These are phyloP conservation scores for Talaromyces trachyspermus DNA, from an alignment of 495 filamentous ascomycete species.

Conservation along the genomic window DNA sequence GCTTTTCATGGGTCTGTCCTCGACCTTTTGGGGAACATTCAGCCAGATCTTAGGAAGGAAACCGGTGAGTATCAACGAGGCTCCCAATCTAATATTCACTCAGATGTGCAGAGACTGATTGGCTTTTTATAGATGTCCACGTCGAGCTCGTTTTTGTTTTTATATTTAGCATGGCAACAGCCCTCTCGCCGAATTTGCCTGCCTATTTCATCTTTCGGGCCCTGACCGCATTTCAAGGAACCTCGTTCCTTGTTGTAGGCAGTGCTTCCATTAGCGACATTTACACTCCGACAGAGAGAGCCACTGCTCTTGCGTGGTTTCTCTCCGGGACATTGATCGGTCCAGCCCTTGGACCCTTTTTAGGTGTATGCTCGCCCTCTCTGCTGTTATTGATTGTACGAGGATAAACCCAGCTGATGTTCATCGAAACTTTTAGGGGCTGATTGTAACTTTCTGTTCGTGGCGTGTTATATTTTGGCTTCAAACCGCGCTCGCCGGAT, in stretches of 20 bases:
- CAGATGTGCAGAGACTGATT: no score
- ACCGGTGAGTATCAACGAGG: constrained; percentile 33
- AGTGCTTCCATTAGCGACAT: constrained; percentile 59
- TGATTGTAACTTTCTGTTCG: constrained; percentile 61
- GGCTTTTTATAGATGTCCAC: constrained; percentile 42
- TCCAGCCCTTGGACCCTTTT: constrained; percentile 62
- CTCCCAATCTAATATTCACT: constrained; percentile 10
- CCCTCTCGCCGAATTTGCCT: constrained; percentile 57
- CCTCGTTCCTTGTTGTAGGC: constrained; percentile 59
- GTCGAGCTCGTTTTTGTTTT: constrained; percentile 51
- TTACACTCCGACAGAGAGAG: constrained; percentile 57
- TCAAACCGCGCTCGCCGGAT: constrained; percentile 54
- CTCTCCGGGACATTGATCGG: constrained; percentile 62
- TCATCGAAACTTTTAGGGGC: constrained; percentile 37
- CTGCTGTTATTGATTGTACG: no score
- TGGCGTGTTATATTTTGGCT: constrained; percentile 72
- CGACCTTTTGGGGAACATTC: constrained; percentile 61
- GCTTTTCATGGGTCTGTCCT: constrained; percentile 61
- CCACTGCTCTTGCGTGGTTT: constrained; percentile 64
- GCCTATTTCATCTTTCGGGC: constrained; percentile 64
- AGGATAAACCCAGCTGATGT: constrained; percentile 3
- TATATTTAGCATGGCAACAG: constrained; percentile 57
- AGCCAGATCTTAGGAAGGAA: constrained; percentile 60
- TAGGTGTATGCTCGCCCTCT: constrained; percentile 29
- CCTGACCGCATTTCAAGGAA: constrained; percentile 65